Evolutionary conservation across 306 rosid genomes (phyloP).

Genomic region (Abrus precatorius): DNA sequence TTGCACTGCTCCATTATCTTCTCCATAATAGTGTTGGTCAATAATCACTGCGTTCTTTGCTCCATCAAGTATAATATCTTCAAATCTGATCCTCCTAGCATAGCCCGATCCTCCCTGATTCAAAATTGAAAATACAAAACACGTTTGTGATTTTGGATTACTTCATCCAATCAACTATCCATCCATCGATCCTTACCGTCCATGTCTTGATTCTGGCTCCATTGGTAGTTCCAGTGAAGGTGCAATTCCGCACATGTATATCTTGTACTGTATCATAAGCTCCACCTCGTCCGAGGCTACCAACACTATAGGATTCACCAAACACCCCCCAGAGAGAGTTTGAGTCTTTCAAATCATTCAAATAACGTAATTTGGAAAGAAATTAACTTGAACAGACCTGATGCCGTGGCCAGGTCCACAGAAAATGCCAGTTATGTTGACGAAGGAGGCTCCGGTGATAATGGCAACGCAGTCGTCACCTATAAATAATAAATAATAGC

Average conservation of each 20-base stretch:
- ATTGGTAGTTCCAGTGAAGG: constrained; percentile 46
- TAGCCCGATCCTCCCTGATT: constrained; percentile 61
- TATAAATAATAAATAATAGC: not conserved
- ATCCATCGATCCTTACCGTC: constrained; percentile 42
- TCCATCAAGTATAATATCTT: constrained; percentile 41
- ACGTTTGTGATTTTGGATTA: not conserved
- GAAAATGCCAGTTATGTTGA: constrained; percentile 50
- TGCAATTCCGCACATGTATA: constrained; percentile 55
- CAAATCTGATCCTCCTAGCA: constrained; percentile 57
- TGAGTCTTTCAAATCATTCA: no score
- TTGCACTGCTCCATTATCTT: constrained; percentile 4
- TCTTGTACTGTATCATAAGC: constrained; percentile 45
- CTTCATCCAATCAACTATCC: not conserved
- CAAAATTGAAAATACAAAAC: not conserved
- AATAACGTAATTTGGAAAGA: not conserved
- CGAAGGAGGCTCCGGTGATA: constrained; percentile 41
- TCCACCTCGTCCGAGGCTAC: constrained; percentile 57
- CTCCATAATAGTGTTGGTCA: constrained; percentile 45
- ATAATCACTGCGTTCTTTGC: constrained; percentile 50
- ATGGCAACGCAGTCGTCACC: constrained; percentile 72
- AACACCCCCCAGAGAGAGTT: not conserved
- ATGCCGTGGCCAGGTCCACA: constrained; percentile 77
- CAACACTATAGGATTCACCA: constrained; percentile 49
- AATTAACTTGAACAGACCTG: constrained; percentile 42
- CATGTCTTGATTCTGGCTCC: constrained; percentile 72